Conservation (phyloP, 208 protist species). For the Kentomonas sorsogonicus region DNA sequence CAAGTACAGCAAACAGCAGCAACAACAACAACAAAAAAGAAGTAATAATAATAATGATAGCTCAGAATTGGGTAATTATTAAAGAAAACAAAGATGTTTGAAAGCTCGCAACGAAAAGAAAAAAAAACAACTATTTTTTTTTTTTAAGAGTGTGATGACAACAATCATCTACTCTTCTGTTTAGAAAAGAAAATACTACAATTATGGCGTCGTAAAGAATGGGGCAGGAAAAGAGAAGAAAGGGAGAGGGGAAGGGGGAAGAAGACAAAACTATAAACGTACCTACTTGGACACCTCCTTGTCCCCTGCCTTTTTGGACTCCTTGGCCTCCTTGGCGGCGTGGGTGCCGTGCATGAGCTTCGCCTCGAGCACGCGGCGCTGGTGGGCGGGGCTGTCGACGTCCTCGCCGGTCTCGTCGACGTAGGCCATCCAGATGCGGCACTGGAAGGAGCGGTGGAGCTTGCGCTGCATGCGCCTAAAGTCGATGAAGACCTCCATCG, state of each 20-base stretch:
- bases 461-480: conserved; percentile 73
- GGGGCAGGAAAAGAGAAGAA: conserved; percentile 12
- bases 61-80: conserved; percentile 2
- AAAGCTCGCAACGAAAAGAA: conserved; percentile 6
- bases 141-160: conserved; percentile 6
- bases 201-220: not conserved
- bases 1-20: conserved; percentile 5
- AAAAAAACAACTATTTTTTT: conserved; percentile 9
- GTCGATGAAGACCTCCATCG: conserved; percentile 44
- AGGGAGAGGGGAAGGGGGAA: conserved; percentile 5
- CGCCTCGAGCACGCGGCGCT: not conserved
- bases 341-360: not conserved
- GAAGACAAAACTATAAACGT: conserved; percentile 12
- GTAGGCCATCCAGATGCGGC: conserved; percentile 76
- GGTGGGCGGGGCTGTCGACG: conserved; percentile 20
- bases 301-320: too few relatives aligned
- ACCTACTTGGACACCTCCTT: too few relatives aligned
- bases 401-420: conserved; percentile 56
- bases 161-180: not conserved
- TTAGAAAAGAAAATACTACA: conserved; percentile 5
- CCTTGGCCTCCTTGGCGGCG: not conserved
- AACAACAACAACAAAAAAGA: conserved; percentile 4
- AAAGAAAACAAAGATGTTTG: conserved; percentile 7
- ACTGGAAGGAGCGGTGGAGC: conserved; percentile 56
- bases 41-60: conserved; percentile 9